These are phyloP conservation scores for Bjerkandera adusta DNA, from an alignment of 1,284 basidiomycete species.

Conservation along the genomic window DNA sequence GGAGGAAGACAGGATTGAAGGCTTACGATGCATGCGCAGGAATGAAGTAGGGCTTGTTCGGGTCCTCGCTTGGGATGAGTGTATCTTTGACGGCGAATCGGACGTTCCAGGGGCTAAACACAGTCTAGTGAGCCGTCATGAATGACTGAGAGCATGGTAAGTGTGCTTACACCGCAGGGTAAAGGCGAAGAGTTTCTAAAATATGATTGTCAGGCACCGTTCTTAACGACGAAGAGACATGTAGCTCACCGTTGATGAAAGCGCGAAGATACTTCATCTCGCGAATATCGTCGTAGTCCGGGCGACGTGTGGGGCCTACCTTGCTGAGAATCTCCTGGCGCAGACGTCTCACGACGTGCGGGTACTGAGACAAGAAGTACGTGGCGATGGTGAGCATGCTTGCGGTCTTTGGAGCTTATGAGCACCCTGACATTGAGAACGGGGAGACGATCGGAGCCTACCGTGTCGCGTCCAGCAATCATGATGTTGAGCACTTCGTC, in stretches of 20 bases:
- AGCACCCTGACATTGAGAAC: too few relatives aligned
- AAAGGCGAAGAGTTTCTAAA: slow-evolving; percentile 30
- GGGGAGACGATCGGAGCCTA: slow-evolving; percentile 18
- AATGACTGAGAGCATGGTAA: slow-evolving; percentile 20
- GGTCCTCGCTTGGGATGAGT: slow-evolving; percentile 21
- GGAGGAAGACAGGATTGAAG: slow-evolving; percentile 12
- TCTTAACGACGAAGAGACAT: too few relatives aligned
- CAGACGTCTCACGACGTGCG: slow-evolving; percentile 32
- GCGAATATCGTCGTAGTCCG: slow-evolving; percentile 38
- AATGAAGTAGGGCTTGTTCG: slow-evolving; percentile 26
- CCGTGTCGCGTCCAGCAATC: slow-evolving; percentile 41
- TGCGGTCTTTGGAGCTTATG: slow-evolving; percentile 29
- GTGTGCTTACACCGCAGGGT: slow-evolving; percentile 32
- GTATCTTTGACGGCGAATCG: slow-evolving; percentile 21
- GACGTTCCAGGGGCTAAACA: slow-evolving; percentile 24
- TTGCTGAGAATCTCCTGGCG: slow-evolving; percentile 39
- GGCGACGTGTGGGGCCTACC: slow-evolving; percentile 31
- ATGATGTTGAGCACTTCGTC: slow-evolving; percentile 41
- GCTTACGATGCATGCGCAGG: slow-evolving; percentile 22
- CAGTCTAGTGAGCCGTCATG: slow-evolving; percentile 4
- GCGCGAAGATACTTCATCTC: slow-evolving; percentile 37
- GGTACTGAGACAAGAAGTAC: slow-evolving; percentile 41
- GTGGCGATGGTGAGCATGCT: slow-evolving; percentile 36
- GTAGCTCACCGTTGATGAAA: slow-evolving; percentile 27
- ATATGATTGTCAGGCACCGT: too few relatives aligned